Base-by-base conservation (phyloP, 305 asterid genomes). In the Rubia balearica region DNA sequence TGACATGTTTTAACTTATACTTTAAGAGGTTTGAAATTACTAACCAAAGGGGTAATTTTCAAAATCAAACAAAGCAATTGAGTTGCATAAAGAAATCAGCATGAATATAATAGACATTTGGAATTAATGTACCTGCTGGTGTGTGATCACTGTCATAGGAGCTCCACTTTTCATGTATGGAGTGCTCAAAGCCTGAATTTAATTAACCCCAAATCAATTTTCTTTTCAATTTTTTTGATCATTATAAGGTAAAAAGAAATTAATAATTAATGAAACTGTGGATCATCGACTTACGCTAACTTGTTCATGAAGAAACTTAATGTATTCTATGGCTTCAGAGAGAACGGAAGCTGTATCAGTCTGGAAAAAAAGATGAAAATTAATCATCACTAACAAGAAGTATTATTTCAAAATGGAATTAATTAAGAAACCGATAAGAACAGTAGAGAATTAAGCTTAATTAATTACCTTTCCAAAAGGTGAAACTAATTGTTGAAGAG, bases 291-390 rank as follows among this genome's bases (percentile, higher is more conserved):
- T 84, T 88, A 93, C 98, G 84, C 76, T 70, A 74, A 93, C 88
- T 91, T 93, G 97, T 40, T 89, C 96, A 48, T 93, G 98, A 73
- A 93, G 95, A 75, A 85, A 87, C 72, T 91, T 91, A 49, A 93
- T 91, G 85, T 88, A 93, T 45, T 91, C 98, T 33, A 87, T 93
- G 30, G 96, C 95, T 84, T 93, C 98, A 16, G 97, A 86, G n/a
- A 93, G 91, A 73, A 93, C 98, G 33, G 98, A 93, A 66, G 98
- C 98, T 30, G 98, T 91, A 85, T 93, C 98, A 7, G 98, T 93
- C 98, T 93, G 91, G 22, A 77, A 78, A 49, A 59, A 46, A 38
- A 22, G n/a, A 8, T 0, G 17, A 8, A 53, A 19, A 64, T 11
- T 40, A 30, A 38, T 22, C 42, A 73, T 61, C 76, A 53, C 66